Base-by-base conservation (phyloP, 805 yeast species). In the Lachancea lanzarotensis region DNA sequence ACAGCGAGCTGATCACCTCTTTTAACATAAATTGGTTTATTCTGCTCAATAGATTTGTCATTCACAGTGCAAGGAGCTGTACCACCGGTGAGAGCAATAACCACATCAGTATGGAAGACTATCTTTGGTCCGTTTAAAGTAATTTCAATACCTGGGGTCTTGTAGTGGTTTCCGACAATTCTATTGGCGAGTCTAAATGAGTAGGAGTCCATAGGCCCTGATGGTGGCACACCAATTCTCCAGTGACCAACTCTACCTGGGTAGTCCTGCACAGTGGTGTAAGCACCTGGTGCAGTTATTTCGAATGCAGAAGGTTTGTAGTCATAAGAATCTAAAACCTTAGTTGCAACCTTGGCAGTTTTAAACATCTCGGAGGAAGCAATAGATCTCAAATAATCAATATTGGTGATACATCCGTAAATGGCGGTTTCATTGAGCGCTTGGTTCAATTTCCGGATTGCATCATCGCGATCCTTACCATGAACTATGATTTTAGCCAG, bases 151-250 rank as follows among this genome's bases (percentile, higher is more conserved):
- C 95, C 96, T 5, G 98, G 96, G 10, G 96, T 84, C 37, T 74
- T 70, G 51, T 72, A 68, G 53, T 82, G 77, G 66, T 91, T 93
- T 48, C 97, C 98, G 37, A 91, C 98, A 57, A 87, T 79, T 60
- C 84, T 72, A 71, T 91, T 91, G 17, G 96, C 96, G 50, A 87
- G 64, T 57, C 96, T 75, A 71, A 90, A 90, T 3, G 97, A 81
- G 57, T 82, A 90, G 49, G 81, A 78, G 67, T 91, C 98, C 98
- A 91, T 93, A 48, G 98, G 96, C 38, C 98, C 98, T 34, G 96
- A 87, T 7, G 98, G 98, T 20, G 98, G 98, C 45, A 91, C 98
- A 63, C 98, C 98, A 45, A 69, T 62, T 56, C 71, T 66, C 74
- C 74, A 70, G 48, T 75, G 63, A n/a, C 88, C 83, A 44, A 73